Evolutionary conservation across 352 stramenopile genomes (phyloP).

Genomic region (Phytophthora brassicae): DNA sequence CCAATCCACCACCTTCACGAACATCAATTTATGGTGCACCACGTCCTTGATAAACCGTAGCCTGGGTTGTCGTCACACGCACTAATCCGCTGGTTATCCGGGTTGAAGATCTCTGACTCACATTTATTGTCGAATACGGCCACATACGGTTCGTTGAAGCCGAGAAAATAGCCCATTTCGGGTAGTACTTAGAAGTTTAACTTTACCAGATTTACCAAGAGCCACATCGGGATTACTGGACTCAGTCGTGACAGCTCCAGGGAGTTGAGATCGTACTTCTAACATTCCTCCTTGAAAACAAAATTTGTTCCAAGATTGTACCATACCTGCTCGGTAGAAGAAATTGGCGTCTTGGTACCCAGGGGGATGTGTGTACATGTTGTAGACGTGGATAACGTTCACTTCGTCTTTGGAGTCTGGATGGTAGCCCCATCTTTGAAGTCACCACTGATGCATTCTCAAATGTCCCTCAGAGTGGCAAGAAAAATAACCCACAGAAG

Average conservation of each 20-base stretch:
- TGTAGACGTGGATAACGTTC: slow-evolving; percentile 52
- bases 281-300: slow-evolving; percentile 94
- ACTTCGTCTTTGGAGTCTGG: slow-evolving; percentile 59
- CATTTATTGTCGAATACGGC: slow-evolving; percentile 94
- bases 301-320: slow-evolving; percentile 94
- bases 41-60: slow-evolving; percentile 87
- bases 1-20: slow-evolving; percentile 82
- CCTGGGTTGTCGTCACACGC: slow-evolving; percentile 91
- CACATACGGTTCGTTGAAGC: slow-evolving; percentile 94
- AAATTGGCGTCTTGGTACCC: slow-evolving; percentile 48
- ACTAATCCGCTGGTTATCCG: slow-evolving; percentile 71
- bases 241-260: slow-evolving; percentile 56
- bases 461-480: slow-evolving; percentile 38
- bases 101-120: slow-evolving; percentile 58
- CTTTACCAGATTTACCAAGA: slow-evolving; percentile 46
- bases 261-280: slow-evolving; percentile 89
- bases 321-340: slow-evolving; percentile 70
- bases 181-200: slow-evolving; percentile 59
- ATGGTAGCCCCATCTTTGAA: slow-evolving; percentile 54
- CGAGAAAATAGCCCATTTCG: slow-evolving; percentile 95
- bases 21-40: slow-evolving; percentile 95
- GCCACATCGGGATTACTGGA: slow-evolving; percentile 52
- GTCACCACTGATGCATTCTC: slow-evolving; percentile 52
- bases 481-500: slow-evolving; percentile 53
- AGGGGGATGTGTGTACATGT: slow-evolving; percentile 53